A percentile compares a stretch with the other conserved stretches of the same genome.
Evolutionary conservation across 768 basidiomycete genomes (phyloP).

Genomic region (Albatrellus ellisii): DNA sequence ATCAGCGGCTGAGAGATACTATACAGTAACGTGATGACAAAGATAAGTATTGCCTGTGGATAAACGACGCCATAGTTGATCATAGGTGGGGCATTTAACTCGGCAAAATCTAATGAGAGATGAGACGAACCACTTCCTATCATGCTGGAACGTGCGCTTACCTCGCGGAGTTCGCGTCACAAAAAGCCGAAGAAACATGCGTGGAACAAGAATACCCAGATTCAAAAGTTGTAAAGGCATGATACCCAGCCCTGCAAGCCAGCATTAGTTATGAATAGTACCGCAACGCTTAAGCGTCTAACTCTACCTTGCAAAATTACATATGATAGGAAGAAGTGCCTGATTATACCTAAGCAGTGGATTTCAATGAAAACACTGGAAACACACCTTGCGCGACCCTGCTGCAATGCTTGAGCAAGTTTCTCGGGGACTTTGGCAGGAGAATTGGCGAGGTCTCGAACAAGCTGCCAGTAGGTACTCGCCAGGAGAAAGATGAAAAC

Average conservation of each 20-base stretch:
- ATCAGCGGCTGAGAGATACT: slow-evolving; percentile 94
- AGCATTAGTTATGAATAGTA: slow-evolving; percentile 5
- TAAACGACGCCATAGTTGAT: slow-evolving; percentile 97
- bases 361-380: slow-evolving; percentile 7
- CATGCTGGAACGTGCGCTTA: slow-evolving; percentile 18
- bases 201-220: slow-evolving; percentile 76
- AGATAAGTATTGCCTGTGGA: slow-evolving; percentile 92
- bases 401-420: slow-evolving; percentile 71
- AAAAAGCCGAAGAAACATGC: slow-evolving; percentile 60
- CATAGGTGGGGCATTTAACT: slow-evolving; percentile 94
- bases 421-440: slow-evolving; percentile 93
- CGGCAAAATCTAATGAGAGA: slow-evolving; percentile 65
- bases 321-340: slow-evolving; percentile 77
- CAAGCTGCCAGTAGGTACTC: slow-evolving; percentile 83
- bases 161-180: slow-evolving; percentile 86
- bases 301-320: slow-evolving; percentile 69
- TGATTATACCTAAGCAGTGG: slow-evolving; percentile 15
- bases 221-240: slow-evolving; percentile 96
- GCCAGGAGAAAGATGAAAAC: slow-evolving; percentile 91
- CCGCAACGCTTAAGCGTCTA: background rate
- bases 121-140: slow-evolving; percentile 1
- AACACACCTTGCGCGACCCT: slow-evolving; percentile 53
- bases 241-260: slow-evolving; percentile 62
- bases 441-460: slow-evolving; percentile 84
- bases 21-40: slow-evolving; percentile 89